phyloP scores from a whole-genome alignment of 441 rosid species.

The Mallotus japonicus region DNA sequence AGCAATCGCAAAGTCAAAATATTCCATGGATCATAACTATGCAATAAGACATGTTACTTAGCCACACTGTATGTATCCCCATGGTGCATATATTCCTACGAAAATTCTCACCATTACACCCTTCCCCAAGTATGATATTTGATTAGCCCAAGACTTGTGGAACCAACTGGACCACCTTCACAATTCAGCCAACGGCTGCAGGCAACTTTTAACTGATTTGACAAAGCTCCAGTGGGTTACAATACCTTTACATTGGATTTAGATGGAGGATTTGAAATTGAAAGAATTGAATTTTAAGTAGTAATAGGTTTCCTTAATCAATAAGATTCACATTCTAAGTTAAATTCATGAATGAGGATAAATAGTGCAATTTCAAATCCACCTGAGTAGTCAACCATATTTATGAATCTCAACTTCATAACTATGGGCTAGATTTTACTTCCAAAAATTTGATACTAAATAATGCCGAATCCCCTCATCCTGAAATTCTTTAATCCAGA shows the following conservation, averaged over 20 bases:
- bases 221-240: not conserved
- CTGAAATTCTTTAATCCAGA: not conserved
- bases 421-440: not conserved
- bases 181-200: not conserved
- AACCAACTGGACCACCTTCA: not conserved
- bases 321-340: too few relatives aligned
- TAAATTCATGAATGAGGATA: not conserved
- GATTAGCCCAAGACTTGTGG: not conserved
- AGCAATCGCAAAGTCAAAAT: conserved; percentile 24
- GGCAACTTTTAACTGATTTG: not conserved
- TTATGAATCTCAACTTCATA: not conserved
- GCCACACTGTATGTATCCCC: not conserved
- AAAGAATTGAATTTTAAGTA: too few relatives aligned
- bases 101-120: not conserved
- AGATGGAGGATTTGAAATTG: not conserved
- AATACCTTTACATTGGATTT: not conserved
- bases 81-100: not conserved
- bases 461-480: too few relatives aligned
- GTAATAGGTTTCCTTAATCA: not conserved
- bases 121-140: not conserved
- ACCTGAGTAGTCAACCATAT: not conserved
- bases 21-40: conserved; percentile 13
- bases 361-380: not conserved
- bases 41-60: not conserved
- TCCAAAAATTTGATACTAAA: not conserved